Evolutionary conservation across 371 early-diverging fungal species (phyloP), one percentile per base, ranked within the genome.

Genomic region (Circinella umbellata): DNA sequence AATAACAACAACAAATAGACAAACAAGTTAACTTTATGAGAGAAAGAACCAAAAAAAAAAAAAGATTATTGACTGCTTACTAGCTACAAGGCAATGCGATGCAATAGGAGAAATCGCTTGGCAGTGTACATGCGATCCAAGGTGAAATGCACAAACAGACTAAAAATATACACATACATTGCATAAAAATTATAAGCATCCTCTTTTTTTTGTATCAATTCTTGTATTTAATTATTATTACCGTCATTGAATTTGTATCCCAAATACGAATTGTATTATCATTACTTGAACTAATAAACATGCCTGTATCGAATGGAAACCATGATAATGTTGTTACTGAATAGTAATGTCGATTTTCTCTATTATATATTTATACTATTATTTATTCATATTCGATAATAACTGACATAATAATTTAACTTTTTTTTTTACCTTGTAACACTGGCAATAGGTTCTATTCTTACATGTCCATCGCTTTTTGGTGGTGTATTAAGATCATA

Each of bases 241-340:
- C 90, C 73, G 86, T 76, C 88, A 96, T 84, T 27, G 83, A 69
- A 70, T 90, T 88, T 6, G 94, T 92, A 68, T 96, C 98, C 96
- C 96, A 96, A 10, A 94, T 88, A 64, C 90, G 90, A 20, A 97
- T 80, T 0, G 90, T 89, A 35, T 83, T 77, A 76, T 96, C 97
- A 69, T 90, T 90, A 0, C 96, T 94, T 0, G 91, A 89, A 4
- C 94, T 93, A 0, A 93, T 88, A 73, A 97, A 93, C 83, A 95
- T 85, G 57, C 96, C 95, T 7, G 88, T 89, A 75, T 96, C 96
- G 61, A 92, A 85, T 1, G 95, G 94, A 68, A 93, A 96, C 96
- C 96, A 96, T 3, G 80, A 74, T 0, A 92, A 87, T n/a, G 86
- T 86, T 7, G 94, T 88, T 5, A 95, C 84, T 18, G 87, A 83